A percentile compares a stretch with the other conserved stretches of the same genome.
Evolutionary conservation across 768 basidiomycete species (phyloP).

Genomic region (Pisolithus microcarpus): DNA sequence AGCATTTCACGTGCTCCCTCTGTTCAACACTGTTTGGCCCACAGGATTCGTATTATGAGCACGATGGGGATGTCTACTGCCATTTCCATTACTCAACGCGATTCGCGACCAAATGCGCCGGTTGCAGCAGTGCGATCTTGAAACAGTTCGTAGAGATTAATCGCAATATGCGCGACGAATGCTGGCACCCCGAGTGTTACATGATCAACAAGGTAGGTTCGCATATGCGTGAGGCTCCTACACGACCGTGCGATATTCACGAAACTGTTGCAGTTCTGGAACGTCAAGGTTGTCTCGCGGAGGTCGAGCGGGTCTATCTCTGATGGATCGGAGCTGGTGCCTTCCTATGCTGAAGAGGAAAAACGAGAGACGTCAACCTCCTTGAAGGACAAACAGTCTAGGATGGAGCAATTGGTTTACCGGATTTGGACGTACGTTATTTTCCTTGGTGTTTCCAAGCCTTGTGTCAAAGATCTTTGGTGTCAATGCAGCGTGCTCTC

Average conservation of each 20-base stretch:
- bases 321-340: slow-evolving; percentile 45
- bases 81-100: slow-evolving; percentile 99
- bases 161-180: slow-evolving; percentile 95
- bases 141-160: slow-evolving; percentile 99
- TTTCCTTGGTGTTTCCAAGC: not conserved
- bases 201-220: slow-evolving; percentile 94
- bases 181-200: slow-evolving; percentile 99
- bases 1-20: slow-evolving; percentile 97
- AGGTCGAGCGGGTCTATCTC: slow-evolving; percentile 57
- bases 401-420: slow-evolving; percentile 97
- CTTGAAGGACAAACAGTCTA: slow-evolving; percentile 82
- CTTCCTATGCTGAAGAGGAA: slow-evolving; percentile 71
- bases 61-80: slow-evolving; percentile 95
- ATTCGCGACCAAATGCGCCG: slow-evolving; percentile 97
- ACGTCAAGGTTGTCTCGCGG: slow-evolving; percentile 84
- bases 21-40: slow-evolving; percentile 96
- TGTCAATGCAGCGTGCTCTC: slow-evolving; percentile 65
- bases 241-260: slow-evolving; percentile 8
- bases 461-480: slow-evolving; percentile 8
- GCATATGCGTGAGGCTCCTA: not conserved
- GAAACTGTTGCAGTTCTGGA: slow-evolving; percentile 75
- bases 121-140: slow-evolving; percentile 93
- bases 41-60: slow-evolving; percentile 98
- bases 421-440: slow-evolving; percentile 93
- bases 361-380: slow-evolving; percentile 66